Conservation (phyloP, 768 basidiomycete species). For the Pleurotus cornucopiae region DNA sequence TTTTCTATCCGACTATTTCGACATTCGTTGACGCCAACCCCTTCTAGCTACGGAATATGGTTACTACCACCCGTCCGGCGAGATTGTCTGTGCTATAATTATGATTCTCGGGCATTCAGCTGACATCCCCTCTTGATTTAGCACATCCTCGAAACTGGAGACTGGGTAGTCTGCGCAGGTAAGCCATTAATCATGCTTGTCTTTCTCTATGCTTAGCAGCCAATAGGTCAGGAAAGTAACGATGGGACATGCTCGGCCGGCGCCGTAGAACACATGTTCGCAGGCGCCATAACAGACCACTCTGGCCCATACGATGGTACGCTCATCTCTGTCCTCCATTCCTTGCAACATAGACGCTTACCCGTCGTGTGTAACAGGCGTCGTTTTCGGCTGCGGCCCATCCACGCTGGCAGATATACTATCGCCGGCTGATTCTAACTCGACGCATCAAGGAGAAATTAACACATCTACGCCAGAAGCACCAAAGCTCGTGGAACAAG, state of each 20-base stretch:
- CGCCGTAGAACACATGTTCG: conserved; percentile 15
- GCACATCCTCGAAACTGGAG: conserved; percentile 7
- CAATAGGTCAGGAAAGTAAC: conserved; percentile 17
- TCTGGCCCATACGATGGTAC: conserved; percentile 21
- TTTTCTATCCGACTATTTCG: neutral
- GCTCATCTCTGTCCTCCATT: conserved; percentile 3
- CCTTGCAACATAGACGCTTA: neutral
- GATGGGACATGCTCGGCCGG: conserved; percentile 17
- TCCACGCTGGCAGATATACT: neutral
- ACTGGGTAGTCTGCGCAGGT: conserved; percentile 20
- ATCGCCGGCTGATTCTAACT: no score
- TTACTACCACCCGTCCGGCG: conserved; percentile 3
- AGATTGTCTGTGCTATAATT: neutral
- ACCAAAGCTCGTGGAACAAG: neutral
- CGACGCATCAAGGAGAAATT: neutral
- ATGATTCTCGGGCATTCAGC: neutral
- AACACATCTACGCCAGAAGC: neutral
- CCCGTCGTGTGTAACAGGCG: neutral
- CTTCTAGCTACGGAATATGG: conserved; percentile 1
- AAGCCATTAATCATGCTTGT: neutral
- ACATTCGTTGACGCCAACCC: neutral
- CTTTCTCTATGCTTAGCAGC: neutral
- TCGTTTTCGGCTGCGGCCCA: neutral
- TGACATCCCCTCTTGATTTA: neutral
- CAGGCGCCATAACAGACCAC: conserved; percentile 15